Evolutionary conservation across 176 grass and related monocot species (phyloP), one percentile per base, ranked within the genome.

Genomic region (Oryza coarctata): DNA sequence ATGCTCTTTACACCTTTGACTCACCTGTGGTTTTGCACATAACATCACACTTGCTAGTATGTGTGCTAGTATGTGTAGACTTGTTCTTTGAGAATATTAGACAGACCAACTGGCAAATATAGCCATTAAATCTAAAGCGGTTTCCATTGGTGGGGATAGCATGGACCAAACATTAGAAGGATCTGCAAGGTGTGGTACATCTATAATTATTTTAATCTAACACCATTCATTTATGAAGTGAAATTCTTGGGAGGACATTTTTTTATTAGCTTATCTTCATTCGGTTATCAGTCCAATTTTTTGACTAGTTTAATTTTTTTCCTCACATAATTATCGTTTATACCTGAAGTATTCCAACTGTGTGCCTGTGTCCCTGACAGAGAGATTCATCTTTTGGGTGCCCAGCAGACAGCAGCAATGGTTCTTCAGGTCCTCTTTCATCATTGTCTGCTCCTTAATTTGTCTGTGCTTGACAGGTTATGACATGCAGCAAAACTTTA

Each of bases 371-470:
- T 33, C 32, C 68, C 90, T 76, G 27, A 84, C 55, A 88, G 93
- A 87, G 88, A 79, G 70, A 93, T 94, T 80, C 63, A 64, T 61
- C 87, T 57, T 12, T 50, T 98, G 90, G 79, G 73, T 91, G 92
- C 92, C 1, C 86, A 90, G 25, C 88, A 91, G 76, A 88, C 14
- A 15, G 71, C 39, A 18, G 91, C 88, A 71, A 89, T 88, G 90
- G 75, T 88, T 81, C 78, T 98, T 89, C 81, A 93, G 80, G 75
- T 91, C 38, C 92, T 68, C 84, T 94, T 98, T 79, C 86, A 84
- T 77, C 92, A 98, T 70, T 92, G 90, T 83, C 72, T 94, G 71
- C 92, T 92, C 30, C 72, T 98, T 40, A 98, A 93, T 78, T 73
- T 98, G 38, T 86, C 61, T 65, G 84, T 98, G 22, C 32, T 88